Evolutionary conservation across 2,329 filamentous ascomycete genomes (phyloP).

Genomic region (Acephala macrosclerotiorum): DNA sequence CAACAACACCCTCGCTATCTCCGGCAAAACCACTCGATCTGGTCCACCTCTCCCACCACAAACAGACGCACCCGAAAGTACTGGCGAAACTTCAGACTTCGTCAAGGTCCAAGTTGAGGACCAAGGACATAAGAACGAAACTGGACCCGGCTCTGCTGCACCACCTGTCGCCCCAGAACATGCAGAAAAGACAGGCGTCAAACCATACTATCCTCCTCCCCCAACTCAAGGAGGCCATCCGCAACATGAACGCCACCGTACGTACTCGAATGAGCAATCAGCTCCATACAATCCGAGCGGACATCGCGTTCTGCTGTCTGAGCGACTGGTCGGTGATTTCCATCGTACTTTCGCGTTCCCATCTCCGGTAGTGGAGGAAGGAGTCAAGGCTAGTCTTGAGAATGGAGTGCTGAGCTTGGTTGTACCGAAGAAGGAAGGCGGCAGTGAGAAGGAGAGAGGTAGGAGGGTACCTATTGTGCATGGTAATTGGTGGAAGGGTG

Average conservation of each 20-base stretch:
- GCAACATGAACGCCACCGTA: slow-evolving; percentile 16
- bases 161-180: neutral
- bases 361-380: slow-evolving; percentile 16
- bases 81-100: neutral
- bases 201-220: slow-evolving; percentile 4
- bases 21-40: slow-evolving; percentile 19
- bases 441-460: slow-evolving; percentile 9
- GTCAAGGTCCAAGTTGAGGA: slow-evolving; percentile 17
- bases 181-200: neutral
- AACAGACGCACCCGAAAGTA: neutral
- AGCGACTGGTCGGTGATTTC: slow-evolving; percentile 24
- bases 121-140: neutral
- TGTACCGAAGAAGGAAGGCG: slow-evolving; percentile 25
- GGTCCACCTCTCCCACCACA: neutral
- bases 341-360: slow-evolving; percentile 28
- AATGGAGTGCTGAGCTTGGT: slow-evolving; percentile 25
- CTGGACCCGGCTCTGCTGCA: neutral
- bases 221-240: neutral
- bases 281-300: neutral
- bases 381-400: slow-evolving; percentile 23
- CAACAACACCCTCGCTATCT: slow-evolving; percentile 27
- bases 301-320: slow-evolving; percentile 15
- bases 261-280: neutral
- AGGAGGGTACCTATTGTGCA: slow-evolving; percentile 16
- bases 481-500: slow-evolving; percentile 15